phyloP scores from a whole-genome alignment of 78 protist species.

The Ministeria vibrans region DNA sequence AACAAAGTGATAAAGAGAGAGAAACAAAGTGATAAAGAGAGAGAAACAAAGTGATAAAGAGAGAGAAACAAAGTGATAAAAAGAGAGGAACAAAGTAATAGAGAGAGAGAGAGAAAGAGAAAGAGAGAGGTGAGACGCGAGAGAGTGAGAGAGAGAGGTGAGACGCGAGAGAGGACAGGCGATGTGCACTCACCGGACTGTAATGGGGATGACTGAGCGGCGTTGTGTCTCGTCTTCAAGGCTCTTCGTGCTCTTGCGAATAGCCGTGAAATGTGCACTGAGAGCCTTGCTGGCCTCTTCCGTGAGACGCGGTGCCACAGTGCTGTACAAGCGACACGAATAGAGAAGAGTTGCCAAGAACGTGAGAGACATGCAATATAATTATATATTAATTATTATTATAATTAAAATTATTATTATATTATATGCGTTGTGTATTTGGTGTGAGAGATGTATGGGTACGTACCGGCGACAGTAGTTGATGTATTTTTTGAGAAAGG shows the following conservation, averaged over 20 bases:
- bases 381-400: no score
- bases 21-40: background rate
- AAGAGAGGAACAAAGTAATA: background rate
- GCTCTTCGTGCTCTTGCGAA: background rate
- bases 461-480: conserved; percentile 47
- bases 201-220: conserved; percentile 64
- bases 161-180: conserved; percentile 81
- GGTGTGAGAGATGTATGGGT: background rate
- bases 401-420: background rate
- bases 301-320: conserved; percentile 77
- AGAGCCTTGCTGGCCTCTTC: conserved; percentile 61
- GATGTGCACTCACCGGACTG: conserved; percentile 67
- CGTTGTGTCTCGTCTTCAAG: background rate
- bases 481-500: conserved; percentile 54
- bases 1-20: background rate
- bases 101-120: background rate
- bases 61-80: background rate
- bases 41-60: background rate
- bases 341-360: no score
- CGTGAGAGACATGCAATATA: background rate
- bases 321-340: conserved; percentile 10
- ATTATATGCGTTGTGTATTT: background rate
- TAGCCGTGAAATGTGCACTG: conserved; percentile 37
- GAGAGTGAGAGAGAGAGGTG: conserved; percentile 28
- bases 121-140: no score